These are phyloP conservation scores for Zymoseptoria crescenta DNA, from an alignment of 2,329 filamentous ascomycete genomes.

Conservation along the genomic window DNA sequence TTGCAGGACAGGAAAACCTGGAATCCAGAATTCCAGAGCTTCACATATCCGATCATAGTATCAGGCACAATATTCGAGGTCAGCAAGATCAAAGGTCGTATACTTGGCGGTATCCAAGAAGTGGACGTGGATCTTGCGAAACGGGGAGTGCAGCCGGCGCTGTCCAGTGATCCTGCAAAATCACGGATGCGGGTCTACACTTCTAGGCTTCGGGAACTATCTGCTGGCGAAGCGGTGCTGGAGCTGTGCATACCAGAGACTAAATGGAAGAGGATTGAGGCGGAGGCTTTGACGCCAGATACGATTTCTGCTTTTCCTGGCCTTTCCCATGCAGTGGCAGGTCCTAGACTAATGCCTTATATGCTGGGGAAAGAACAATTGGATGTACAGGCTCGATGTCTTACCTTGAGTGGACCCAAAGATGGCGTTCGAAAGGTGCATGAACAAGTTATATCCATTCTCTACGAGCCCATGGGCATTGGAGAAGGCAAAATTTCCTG, in stretches of 20 bases:
- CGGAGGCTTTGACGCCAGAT: not conserved
- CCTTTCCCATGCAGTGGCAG: not conserved
- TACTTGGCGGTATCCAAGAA: not conserved
- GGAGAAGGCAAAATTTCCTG: too few relatives aligned
- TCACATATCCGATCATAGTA: constrained; percentile 9
- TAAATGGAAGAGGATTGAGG: constrained; percentile 2
- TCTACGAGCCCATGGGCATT: too few relatives aligned
- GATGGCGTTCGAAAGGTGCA: too few relatives aligned
- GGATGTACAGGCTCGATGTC: not conserved
- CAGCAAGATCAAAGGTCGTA: not conserved
- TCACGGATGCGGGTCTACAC: not conserved
- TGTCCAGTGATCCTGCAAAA: too few relatives aligned
- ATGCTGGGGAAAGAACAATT: not conserved
- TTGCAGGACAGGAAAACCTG: constrained; percentile 4
- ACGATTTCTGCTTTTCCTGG: not conserved
- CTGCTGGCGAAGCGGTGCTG: not conserved
- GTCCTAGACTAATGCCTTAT: not conserved
- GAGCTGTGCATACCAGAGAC: constrained; percentile 7
- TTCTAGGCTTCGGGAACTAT: not conserved
- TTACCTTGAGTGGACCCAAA: too few relatives aligned
- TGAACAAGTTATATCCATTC: too few relatives aligned
- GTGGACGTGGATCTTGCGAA: too few relatives aligned
- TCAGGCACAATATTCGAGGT: constrained; percentile 14
- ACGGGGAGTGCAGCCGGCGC: too few relatives aligned
- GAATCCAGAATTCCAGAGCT: not conserved